Evolutionary conservation across 345 rosid species (phyloP).

Genomic region (Brassica incana): DNA sequence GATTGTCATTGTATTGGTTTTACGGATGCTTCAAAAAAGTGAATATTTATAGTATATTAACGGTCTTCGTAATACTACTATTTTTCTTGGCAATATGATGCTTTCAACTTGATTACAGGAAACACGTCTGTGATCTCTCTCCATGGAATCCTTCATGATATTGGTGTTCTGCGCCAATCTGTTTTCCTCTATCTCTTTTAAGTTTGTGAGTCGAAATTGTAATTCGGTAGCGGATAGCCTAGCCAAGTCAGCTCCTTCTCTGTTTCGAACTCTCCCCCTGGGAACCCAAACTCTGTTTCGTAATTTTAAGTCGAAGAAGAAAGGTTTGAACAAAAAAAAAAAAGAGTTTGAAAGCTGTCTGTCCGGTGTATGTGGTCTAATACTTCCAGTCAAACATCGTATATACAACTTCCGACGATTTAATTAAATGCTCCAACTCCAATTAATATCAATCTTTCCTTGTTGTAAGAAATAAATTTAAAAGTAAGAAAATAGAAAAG

Average conservation of each 20-base stretch:
- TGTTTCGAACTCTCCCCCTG: too few relatives aligned
- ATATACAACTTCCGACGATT: not conserved
- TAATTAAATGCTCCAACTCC: not conserved
- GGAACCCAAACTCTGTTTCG: too few relatives aligned
- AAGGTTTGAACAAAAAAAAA: too few relatives aligned
- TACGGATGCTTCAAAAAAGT: not conserved
- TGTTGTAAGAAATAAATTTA: not conserved
- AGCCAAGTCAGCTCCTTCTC: too few relatives aligned
- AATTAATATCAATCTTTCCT: not conserved
- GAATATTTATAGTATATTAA: not conserved
- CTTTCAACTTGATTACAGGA: not conserved
- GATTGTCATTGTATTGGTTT: not conserved
- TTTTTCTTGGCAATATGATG: not conserved
- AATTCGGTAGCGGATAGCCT: too few relatives aligned
- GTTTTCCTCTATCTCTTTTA: too few relatives aligned
- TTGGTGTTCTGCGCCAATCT: too few relatives aligned
- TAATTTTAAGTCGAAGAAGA: too few relatives aligned
- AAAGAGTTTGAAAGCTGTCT: not conserved
- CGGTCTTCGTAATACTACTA: not conserved
- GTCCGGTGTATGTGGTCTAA: not conserved
- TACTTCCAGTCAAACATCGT: conserved; percentile 15
- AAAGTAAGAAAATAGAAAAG: not conserved
- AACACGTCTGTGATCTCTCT: too few relatives aligned
- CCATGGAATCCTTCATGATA: too few relatives aligned
- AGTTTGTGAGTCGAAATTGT: too few relatives aligned